Evolutionary conservation across 257 asterid genomes (phyloP), one percentile per base, ranked within the genome.

Genomic region (Lantana camara): DNA sequence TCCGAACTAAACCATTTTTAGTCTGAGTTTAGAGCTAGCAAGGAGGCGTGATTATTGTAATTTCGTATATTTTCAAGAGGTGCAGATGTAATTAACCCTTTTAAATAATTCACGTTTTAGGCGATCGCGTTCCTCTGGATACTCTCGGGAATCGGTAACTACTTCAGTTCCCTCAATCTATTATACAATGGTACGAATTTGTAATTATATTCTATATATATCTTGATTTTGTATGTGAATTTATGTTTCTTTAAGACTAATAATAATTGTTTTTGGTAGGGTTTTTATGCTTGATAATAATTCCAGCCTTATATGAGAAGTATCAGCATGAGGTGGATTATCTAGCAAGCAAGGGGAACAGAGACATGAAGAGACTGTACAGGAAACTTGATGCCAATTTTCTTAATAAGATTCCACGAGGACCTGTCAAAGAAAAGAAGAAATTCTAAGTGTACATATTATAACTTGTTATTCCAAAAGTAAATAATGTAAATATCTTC

Each of bases 401-500:
- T 60, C 91, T 89, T 20, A 81, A 77, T 80, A 89, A 87, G 95
- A 92, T 89, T 79, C 97, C 98, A 32, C 85, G 97, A 73, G 93
- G 86, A 58, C 97, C 95, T 5, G 70, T 79, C 30, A 92, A 85
- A 76, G 87, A 85, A 55, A 80, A 73, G 79, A 89, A 82, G 80
- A 80, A 66, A 66, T 80, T 52, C 78, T 89, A 63, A 81, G 21
- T n/a, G 1, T 35, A 9, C 40, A 41, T 12, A 30, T 30, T 30
- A 30, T 35, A 35, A 35, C 1, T 35, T 35, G 40, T 4, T 35
- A 7, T 30, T 30, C 35, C 7, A 30, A 2, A 30, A 30, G 35
- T 7, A 35, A 2, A 35, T 5, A 2, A 35, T 35, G 40, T 35
- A 35, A 35, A 35, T 35, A 35, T 35, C 40, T 35, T 2, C 40